phyloP scores from a whole-genome alignment of 305 asterid genomes.

The Fraxinus albicans region DNA sequence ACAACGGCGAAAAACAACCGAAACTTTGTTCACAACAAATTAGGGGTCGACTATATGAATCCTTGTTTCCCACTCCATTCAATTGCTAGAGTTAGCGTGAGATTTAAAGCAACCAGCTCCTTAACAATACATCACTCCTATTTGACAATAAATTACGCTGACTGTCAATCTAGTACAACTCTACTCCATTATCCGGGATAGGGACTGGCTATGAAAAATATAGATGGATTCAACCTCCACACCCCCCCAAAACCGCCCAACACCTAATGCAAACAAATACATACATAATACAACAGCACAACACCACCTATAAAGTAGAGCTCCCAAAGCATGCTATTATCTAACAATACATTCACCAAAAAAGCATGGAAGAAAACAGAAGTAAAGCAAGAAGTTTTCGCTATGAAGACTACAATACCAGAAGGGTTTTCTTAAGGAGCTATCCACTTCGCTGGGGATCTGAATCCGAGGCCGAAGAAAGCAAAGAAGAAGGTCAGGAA shows the following conservation, averaged over 20 bases:
- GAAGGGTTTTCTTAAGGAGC: conserved; percentile 87
- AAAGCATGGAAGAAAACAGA: conserved; percentile 46
- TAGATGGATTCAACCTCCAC: neutral
- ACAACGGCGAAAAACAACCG: neutral
- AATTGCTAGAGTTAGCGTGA: neutral
- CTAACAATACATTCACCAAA: neutral
- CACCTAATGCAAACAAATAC: conserved; percentile 20
- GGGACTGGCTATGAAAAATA: conserved; percentile 9
- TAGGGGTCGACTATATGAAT: neutral
- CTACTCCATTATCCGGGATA: neutral
- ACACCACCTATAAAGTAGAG: conserved; percentile 32
- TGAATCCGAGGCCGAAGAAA: conserved; percentile 37
- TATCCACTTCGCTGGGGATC: conserved; percentile 70
- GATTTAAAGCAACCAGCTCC: neutral
- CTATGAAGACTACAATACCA: conserved; percentile 67
- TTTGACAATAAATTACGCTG: neutral
- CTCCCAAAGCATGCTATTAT: conserved; percentile 1
- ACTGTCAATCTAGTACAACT: neutral
- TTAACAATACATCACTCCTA: neutral
- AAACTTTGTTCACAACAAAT: neutral
- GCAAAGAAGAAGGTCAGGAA: conserved; percentile 16
- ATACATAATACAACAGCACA: neutral
- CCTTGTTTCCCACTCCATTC: neutral
- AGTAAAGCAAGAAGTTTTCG: conserved; percentile 68
- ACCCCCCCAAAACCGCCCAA: neutral